Evolutionary conservation across 169 alveolate genomes (phyloP).

Genomic region (Plasmodium billcollinsi): DNA sequence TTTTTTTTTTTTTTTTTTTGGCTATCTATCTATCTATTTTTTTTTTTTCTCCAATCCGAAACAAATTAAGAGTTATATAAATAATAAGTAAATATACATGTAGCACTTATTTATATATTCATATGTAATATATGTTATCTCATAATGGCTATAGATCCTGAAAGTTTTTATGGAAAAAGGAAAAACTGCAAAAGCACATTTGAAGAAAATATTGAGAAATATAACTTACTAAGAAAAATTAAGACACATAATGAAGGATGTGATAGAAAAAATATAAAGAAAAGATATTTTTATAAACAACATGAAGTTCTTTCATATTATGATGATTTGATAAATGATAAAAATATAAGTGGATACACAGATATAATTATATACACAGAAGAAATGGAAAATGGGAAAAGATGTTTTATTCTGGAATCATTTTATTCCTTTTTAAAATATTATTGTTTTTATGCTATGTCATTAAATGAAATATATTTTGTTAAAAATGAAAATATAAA

Average conservation of each 20-base stretch:
- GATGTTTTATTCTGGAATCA: conserved; percentile 62
- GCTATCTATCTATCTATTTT: no score
- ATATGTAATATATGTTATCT: no score
- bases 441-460: conserved; percentile 48
- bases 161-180: conserved; percentile 61
- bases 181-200: conserved; percentile 20
- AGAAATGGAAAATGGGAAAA: conserved; percentile 64
- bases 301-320: conserved; percentile 69
- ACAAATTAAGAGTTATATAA: no score
- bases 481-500: not conserved
- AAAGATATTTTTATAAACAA: conserved; percentile 56
- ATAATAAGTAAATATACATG: no score
- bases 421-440: conserved; percentile 41
- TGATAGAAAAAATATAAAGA: conserved; percentile 5
- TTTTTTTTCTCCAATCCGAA: no score
- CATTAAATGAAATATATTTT: conserved; percentile 48
- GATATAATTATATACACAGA: conserved; percentile 62
- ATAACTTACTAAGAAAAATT: conserved; percentile 32
- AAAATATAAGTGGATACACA: not conserved
- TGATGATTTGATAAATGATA: conserved; percentile 1
- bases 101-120: no score
- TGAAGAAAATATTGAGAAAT: conserved; percentile 49
- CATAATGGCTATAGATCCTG: conserved; percentile 55
- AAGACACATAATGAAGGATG: not conserved
- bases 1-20: no score